phyloP scores from a whole-genome alignment of 805 yeast species.

The Zygoascus tannicola region DNA sequence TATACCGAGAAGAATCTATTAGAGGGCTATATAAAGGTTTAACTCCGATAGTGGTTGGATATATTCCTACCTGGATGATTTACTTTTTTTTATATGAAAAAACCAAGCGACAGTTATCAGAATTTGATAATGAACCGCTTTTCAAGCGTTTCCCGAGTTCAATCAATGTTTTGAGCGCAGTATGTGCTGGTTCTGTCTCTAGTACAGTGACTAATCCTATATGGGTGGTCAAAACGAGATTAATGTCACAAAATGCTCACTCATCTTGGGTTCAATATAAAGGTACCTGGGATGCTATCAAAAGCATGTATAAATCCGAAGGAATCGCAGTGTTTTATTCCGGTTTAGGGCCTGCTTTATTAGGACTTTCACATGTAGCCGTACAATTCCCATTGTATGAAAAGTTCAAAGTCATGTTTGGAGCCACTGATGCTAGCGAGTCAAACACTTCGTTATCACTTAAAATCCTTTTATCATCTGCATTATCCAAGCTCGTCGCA shows the following conservation, averaged over 20 bases:
- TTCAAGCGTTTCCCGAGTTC: constrained; percentile 9
- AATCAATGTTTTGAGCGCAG: constrained; percentile 47
- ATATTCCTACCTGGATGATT: constrained; percentile 96
- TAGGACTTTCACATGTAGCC: constrained; percentile 89
- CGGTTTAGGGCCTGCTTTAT: constrained; percentile 81
- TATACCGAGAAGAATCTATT: constrained; percentile 68
- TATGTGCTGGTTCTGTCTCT: constrained; percentile 81
- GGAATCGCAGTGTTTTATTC: constrained; percentile 77
- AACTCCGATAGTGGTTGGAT: constrained; percentile 86
- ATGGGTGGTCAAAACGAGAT: constrained; percentile 94
- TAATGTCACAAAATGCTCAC: constrained; percentile 51
- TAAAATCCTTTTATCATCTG: constrained; percentile 48
- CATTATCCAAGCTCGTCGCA: constrained; percentile 80
- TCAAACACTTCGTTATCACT: constrained; percentile 1
- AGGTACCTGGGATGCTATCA: constrained; percentile 79
- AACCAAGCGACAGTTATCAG: constrained; percentile 48
- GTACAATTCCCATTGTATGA: constrained; percentile 95
- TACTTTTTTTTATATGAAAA: constrained; percentile 85
- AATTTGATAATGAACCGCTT: constrained; percentile 23
- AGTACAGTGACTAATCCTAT: constrained; percentile 86
- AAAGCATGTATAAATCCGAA: constrained; percentile 66
- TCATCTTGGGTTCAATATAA: constrained; percentile 42
- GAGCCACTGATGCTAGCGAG: background rate
- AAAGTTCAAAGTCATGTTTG: constrained; percentile 50
- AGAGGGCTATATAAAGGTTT: constrained; percentile 83